Evolutionary conservation across 441 rosid genomes (phyloP).

Genomic region (Pelargonium cotyledonis): DNA sequence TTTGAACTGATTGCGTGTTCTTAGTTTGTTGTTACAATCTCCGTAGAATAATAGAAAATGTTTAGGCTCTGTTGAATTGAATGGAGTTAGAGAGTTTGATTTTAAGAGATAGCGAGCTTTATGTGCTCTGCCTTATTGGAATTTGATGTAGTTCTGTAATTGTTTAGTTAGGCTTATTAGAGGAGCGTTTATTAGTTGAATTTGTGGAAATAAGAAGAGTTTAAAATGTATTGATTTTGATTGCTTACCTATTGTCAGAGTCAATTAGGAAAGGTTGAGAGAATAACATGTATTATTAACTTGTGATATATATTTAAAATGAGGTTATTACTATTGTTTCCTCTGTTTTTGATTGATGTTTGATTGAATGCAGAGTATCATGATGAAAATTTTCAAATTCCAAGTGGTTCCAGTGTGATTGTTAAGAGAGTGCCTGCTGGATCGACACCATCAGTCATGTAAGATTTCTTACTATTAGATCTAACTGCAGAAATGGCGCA

Average conservation of each 20-base stretch:
- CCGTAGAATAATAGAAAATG: no score
- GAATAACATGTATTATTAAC: no score
- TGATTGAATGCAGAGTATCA: conserved; percentile 29
- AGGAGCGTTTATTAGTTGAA: not conserved
- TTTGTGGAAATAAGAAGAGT: not conserved
- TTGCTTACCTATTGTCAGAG: not conserved
- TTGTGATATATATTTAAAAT: not conserved
- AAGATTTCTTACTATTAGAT: conserved; percentile 8
- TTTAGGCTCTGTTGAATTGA: not conserved
- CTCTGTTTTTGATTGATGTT: not conserved
- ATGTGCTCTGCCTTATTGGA: not conserved
- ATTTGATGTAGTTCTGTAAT: not conserved
- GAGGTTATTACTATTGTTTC: not conserved
- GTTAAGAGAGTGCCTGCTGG: conserved; percentile 48
- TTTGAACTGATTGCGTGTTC: not conserved
- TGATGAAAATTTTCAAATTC: conserved; percentile 32
- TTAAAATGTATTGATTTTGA: not conserved
- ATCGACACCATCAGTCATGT: conserved; percentile 23
- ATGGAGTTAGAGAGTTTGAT: not conserved
- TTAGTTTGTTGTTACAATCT: not conserved
- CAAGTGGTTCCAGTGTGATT: conserved; percentile 40
- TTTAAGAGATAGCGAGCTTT: not conserved
- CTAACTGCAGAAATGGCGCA: not conserved
- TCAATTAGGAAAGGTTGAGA: not conserved
- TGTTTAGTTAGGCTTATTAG: not conserved